Evolutionary conservation across 1,139 yeast species (phyloP).

Genomic region (Zygosaccharomyces pseudobailii): DNA sequence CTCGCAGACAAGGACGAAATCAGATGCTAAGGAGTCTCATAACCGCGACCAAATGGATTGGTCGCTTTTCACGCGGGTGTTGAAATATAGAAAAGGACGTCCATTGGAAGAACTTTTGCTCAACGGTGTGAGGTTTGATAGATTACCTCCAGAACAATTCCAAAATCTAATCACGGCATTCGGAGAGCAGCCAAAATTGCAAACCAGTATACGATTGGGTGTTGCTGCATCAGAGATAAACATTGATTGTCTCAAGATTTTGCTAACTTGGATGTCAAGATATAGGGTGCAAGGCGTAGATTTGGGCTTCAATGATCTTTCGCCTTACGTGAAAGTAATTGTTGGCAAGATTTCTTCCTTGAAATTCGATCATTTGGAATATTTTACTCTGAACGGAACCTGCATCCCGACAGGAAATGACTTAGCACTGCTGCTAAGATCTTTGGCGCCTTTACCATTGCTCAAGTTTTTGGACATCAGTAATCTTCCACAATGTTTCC

Average conservation of each 20-base stretch:
- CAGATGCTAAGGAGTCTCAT: constrained; percentile 48
- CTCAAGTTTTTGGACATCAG: constrained; percentile 75
- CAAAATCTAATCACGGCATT: constrained; percentile 42
- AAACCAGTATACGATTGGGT: constrained; percentile 62
- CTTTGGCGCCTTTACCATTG: constrained; percentile 49
- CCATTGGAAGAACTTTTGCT: constrained; percentile 71
- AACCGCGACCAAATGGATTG: constrained; percentile 72
- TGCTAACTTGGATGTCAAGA: constrained; percentile 60
- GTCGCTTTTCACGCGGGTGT: constrained; percentile 59
- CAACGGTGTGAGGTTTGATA: constrained; percentile 64
- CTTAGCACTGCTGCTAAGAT: constrained; percentile 47
- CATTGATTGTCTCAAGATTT: constrained; percentile 47
- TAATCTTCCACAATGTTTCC: constrained; percentile 68
- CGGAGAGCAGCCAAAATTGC: constrained; percentile 28
- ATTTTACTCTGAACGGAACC: constrained; percentile 70
- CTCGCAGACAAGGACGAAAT: constrained; percentile 65
- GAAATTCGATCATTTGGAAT: constrained; percentile 35
- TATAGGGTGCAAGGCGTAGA: constrained; percentile 72
- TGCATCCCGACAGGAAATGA: constrained; percentile 51
- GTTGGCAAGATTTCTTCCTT: constrained; percentile 30
- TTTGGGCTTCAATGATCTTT: constrained; percentile 72
- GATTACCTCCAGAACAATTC: constrained; percentile 45
- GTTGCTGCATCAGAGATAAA: constrained; percentile 68
- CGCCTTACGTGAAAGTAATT: constrained; percentile 46
- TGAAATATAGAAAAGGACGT: constrained; percentile 55